Percentiles rank a stretch among this genome's conserved stretches.
Conservation (phyloP, 73 alveolate species). For the Halteria grandinella region DNA sequence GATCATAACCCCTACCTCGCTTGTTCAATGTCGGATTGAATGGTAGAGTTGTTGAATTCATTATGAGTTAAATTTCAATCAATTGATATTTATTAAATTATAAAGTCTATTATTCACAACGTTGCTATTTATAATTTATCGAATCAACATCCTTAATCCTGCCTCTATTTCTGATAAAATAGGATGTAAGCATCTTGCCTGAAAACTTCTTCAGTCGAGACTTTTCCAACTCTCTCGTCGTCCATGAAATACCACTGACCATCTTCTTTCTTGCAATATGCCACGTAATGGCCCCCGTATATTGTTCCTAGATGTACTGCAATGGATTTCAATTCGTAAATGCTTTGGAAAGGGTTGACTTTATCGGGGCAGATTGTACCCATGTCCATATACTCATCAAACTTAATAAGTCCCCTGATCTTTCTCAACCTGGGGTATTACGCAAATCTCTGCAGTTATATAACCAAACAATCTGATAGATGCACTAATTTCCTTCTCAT, state of each 20-base stretch:
- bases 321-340: background rate
- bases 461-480: constrained; percentile 40
- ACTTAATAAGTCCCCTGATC: constrained; percentile 41
- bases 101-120: no score
- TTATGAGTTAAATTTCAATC: no score
- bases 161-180: constrained; percentile 16
- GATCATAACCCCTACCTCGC: no score
- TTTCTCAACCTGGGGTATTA: constrained; percentile 36
- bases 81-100: no score
- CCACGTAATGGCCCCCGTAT: constrained; percentile 56
- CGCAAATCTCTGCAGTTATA: constrained; percentile 45
- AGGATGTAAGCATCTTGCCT: constrained; percentile 49
- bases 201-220: constrained; percentile 15
- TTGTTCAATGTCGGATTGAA: no score
- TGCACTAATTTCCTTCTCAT: background rate
- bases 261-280: constrained; percentile 49
- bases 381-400: constrained; percentile 43
- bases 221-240: constrained; percentile 56
- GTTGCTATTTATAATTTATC: no score
- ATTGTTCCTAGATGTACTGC: constrained; percentile 55
- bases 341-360: no score
- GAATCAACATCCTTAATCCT: no score
- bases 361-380: background rate
- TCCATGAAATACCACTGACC: constrained; percentile 42
- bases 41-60: no score